Evolutionary conservation across 441 rosid species (phyloP), one percentile per base, ranked within the genome.

Genomic region (Gossypium davidsonii): DNA sequence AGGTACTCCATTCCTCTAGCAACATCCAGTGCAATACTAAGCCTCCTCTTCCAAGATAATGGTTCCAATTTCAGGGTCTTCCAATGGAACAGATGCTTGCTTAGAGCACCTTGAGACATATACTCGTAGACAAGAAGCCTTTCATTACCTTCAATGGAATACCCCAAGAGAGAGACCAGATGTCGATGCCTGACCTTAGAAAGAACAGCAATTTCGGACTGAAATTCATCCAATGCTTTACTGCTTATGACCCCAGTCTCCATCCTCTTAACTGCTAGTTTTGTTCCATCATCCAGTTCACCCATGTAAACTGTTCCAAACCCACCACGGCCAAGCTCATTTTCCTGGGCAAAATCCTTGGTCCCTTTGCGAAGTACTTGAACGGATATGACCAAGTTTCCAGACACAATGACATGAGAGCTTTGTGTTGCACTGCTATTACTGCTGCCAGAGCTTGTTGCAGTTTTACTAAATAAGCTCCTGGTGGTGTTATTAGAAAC

Each of bases 361-460:
- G 74, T 71, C 44, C 53, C 67, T 58, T 71, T 71, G 2, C 66
- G 74, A 23, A 71, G 74, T 39, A 71, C 74, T 60, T 71, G 64
- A 71, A 71, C 56, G 4, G 74, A 58, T 42, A 71, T 71, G 74
- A 71, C 67, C 64, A 71, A 60, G 42, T 71, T 58, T 37, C 73
- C 85, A 11, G 83, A 68, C 74, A 82, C 85, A 56, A 84, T 81
- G 5, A 84, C 81, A 71, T 44, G 67, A 59, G 66, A 44, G 6
- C 9, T 77, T 3, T 74, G 74, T 0, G 69, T 66, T 51, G 60
- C 60, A 28, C 69, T 67, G 58, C 79, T 75, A 51, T 52, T 68
- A 68, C 72, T 52, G 31, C 72, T 68, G 26, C 72, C 74, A 49
- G 83, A 79, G 77, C 80, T 81, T 60, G 76, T 67, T 5, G 67